phyloP scores from a whole-genome alignment of 495 filamentous ascomycete species.

The Neurospora tetraspora region DNA sequence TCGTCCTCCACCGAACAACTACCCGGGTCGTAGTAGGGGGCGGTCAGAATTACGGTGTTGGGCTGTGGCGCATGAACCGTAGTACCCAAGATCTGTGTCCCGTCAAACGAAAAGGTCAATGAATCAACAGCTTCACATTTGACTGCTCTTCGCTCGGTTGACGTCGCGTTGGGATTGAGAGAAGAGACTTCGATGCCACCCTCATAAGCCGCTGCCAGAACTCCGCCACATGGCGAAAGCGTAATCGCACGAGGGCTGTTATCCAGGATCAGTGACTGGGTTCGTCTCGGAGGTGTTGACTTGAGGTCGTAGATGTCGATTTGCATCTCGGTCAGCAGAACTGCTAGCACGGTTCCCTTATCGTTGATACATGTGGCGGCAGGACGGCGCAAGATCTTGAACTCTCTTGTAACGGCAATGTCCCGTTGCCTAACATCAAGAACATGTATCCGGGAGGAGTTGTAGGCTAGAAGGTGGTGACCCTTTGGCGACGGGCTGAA shows the following conservation, averaged over 20 bases:
- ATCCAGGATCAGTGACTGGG: slow-evolving; percentile 62
- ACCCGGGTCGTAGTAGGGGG: slow-evolving; percentile 63
- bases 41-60: slow-evolving; percentile 68
- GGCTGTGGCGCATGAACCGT: slow-evolving; percentile 52
- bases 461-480: slow-evolving; percentile 65
- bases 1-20: slow-evolving; percentile 50
- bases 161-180: slow-evolving; percentile 49
- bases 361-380: slow-evolving; percentile 70
- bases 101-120: slow-evolving; percentile 73
- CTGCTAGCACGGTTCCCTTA: slow-evolving; percentile 65
- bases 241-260: slow-evolving; percentile 67
- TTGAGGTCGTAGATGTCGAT: slow-evolving; percentile 72
- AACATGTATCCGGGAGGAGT: slow-evolving; percentile 80
- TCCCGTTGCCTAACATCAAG: slow-evolving; percentile 50
- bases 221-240: slow-evolving; percentile 68
- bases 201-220: slow-evolving; percentile 79
- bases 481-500: slow-evolving; percentile 70
- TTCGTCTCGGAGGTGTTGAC: slow-evolving; percentile 49
- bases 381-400: slow-evolving; percentile 71
- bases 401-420: slow-evolving; percentile 57
- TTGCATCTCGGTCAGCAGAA: slow-evolving; percentile 69
- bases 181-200: slow-evolving; percentile 81
- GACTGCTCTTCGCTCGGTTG: slow-evolving; percentile 65
- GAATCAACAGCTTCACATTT: slow-evolving; percentile 73
- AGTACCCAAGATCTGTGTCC: slow-evolving; percentile 75